Evolutionary conservation across 768 basidiomycete species (phyloP).

Genomic region (Hortiboletus flavorubellus): DNA sequence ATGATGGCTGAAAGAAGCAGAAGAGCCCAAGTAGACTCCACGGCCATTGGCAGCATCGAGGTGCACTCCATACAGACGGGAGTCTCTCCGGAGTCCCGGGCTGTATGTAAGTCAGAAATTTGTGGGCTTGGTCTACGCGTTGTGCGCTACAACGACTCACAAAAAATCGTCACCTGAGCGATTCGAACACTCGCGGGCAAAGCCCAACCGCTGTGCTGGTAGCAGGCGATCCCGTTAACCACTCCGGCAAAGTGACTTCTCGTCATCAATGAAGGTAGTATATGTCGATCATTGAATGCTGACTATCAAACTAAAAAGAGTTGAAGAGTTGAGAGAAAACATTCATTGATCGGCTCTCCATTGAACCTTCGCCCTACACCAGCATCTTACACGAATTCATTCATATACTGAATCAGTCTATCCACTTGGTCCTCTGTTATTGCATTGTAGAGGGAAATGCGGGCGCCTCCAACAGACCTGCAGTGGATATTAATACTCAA

Average conservation of each 20-base stretch:
- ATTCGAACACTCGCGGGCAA: slow-evolving; percentile 63
- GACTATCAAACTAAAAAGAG: neutral
- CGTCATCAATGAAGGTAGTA: neutral
- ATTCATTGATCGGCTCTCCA: neutral
- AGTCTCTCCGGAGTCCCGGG: no score
- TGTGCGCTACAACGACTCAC: neutral
- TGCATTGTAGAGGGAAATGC: slow-evolving; percentile 88
- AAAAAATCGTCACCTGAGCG: slow-evolving; percentile 56
- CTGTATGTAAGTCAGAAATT: neutral
- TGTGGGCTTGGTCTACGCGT: no score
- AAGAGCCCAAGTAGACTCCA: no score
- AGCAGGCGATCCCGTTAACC: slow-evolving; percentile 88
- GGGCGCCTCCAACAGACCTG: slow-evolving; percentile 67
- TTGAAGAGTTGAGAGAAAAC: neutral
- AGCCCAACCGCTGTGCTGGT: slow-evolving; percentile 53
- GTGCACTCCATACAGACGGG: neutral
- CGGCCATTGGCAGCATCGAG: no score
- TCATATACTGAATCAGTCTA: slow-evolving; percentile 55
- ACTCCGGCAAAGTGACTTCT: slow-evolving; percentile 87
- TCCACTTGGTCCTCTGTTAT: slow-evolving; percentile 74
- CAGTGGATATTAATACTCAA: neutral
- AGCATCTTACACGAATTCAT: slow-evolving; percentile 41
- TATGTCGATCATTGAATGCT: neutral
- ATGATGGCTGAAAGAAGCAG: neutral
- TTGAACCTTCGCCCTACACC: slow-evolving; percentile 2